Base-by-base conservation (phyloP, 2,329 filamentous ascomycete genomes). In the Capronia americana region DNA sequence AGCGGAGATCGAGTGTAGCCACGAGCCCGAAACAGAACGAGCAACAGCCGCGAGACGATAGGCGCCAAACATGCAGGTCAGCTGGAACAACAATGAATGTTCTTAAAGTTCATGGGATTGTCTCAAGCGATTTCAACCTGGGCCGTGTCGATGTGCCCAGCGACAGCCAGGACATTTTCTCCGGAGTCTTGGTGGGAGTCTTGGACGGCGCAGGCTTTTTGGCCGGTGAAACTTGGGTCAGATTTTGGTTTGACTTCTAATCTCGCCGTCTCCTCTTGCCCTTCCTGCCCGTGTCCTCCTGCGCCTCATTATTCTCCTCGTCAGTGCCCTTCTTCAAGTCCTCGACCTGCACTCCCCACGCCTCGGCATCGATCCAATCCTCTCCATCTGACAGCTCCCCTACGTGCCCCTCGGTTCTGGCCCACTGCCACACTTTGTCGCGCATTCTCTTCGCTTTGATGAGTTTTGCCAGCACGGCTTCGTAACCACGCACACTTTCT, bases 351-450 rank as follows among this genome's bases (percentile, higher is more conserved):
- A 89, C 75, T 0, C 82, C 83, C 87, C 86, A 89, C 71, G 86
- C 84, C 63, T 86, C 84, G 23, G 81, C 79, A 72, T 90, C 87
- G 70, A 88, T 87, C 87, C 87, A 90, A 72, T 90, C 87, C 76
- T 90, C 87, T 1, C 87, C 87, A 72, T 90, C 87, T 61, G 85
- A 88, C 86, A 89, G 85, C 73, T 89, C 87, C 4, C 86, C 86
- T 17, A 88, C 77, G 74, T 90, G 87, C 5, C 80, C 87, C 73
- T 89, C 87, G 0, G 87, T 86, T 73, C 87, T 88, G 73, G 83
- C 84, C 82, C 84, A 87, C 67, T 85, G 83, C 71, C 84, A 84
- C 1, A 89, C 86, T 41, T 85, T 81, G 50, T 84, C 81, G 64
- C 87, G 80, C 83, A 88, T 83, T 53, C 85, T 82, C 68, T 86